A percentile compares a stretch with the other conserved stretches of the same genome.
Conservation (phyloP, 768 basidiomycete species). For the Chiua virens region DNA sequence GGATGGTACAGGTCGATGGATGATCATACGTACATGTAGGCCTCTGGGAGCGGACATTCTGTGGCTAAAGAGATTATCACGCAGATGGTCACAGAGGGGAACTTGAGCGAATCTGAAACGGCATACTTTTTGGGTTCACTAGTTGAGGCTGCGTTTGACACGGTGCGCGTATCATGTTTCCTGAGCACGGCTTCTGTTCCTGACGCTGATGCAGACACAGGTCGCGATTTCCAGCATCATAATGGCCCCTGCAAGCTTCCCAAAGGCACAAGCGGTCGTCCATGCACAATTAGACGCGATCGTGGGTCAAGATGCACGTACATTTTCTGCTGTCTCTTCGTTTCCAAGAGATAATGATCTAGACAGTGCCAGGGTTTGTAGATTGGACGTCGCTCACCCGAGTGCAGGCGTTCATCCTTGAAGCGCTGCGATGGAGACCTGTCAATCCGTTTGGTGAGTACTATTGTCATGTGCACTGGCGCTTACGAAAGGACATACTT, state of each 20-base stretch:
- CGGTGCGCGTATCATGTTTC: conserved; percentile 26
- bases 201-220: conserved; percentile 18
- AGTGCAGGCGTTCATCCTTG: conserved; percentile 39
- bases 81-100: conserved; percentile 43
- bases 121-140: conserved; percentile 62
- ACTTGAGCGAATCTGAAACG: conserved; percentile 50
- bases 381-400: conserved; percentile 34
- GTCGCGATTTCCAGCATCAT: conserved; percentile 29
- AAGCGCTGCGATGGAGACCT: conserved; percentile 40
- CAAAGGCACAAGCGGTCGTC: conserved; percentile 32
- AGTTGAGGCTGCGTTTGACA: conserved; percentile 64
- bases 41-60: conserved; percentile 19
- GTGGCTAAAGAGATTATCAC: conserved; percentile 57
- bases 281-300: conserved; percentile 39
- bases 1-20: background rate
- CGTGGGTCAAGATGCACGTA: conserved; percentile 35
- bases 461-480: too few relatives aligned
- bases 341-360: background rate
- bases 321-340: background rate
- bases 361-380: conserved; percentile 37
- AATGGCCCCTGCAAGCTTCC: conserved; percentile 39
- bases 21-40: conserved; percentile 3
- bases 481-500: background rate
- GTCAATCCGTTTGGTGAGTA: conserved; percentile 31
- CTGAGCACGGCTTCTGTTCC: background rate